phyloP scores from a whole-genome alignment of 1,284 basidiomycete genomes.

The Cutaneotrichosporon curvatum region DNA sequence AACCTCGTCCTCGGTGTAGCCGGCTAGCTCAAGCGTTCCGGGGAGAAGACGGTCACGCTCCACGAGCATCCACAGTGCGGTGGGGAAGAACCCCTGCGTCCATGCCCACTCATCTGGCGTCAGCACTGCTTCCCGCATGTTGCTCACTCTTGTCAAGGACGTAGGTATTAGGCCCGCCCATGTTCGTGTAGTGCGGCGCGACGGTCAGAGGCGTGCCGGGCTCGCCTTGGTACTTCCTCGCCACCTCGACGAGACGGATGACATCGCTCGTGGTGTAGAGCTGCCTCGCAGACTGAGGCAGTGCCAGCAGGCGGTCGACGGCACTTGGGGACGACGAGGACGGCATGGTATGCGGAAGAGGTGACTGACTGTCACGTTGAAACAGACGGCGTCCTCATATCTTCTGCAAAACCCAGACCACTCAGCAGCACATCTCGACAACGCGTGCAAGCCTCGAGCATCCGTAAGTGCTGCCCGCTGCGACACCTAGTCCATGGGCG shows the following conservation, averaged over 20 bases:
- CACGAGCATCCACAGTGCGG: conserved; percentile 31
- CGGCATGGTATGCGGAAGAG: background rate
- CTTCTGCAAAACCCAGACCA: background rate
- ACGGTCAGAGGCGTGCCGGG: conserved; percentile 12
- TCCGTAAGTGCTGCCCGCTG: background rate
- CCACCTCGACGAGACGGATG: conserved; percentile 32
- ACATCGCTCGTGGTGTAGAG: conserved; percentile 11
- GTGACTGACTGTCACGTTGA: too few species aligned
- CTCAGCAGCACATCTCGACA: background rate
- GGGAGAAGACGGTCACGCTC: conserved; percentile 26
- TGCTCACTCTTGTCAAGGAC: conserved; percentile 27
- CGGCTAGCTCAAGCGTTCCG: conserved; percentile 9
- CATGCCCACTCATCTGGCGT: conserved; percentile 11
- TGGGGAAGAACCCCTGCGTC: conserved; percentile 41
- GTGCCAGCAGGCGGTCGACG: background rate
- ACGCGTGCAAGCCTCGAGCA: background rate
- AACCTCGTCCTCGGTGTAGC: conserved; percentile 24
- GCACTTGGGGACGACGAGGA: background rate
- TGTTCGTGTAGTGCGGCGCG: conserved; percentile 32
- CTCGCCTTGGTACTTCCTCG: conserved; percentile 29
- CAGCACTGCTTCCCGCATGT: background rate
- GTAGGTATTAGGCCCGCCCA: conserved; percentile 27
- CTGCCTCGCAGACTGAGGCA: conserved; percentile 5
- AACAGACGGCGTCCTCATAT: too few species aligned
- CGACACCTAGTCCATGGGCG: too few species aligned